Base-by-base conservation (phyloP, 352 stramenopile species). In the Globisporangium canariense region DNA sequence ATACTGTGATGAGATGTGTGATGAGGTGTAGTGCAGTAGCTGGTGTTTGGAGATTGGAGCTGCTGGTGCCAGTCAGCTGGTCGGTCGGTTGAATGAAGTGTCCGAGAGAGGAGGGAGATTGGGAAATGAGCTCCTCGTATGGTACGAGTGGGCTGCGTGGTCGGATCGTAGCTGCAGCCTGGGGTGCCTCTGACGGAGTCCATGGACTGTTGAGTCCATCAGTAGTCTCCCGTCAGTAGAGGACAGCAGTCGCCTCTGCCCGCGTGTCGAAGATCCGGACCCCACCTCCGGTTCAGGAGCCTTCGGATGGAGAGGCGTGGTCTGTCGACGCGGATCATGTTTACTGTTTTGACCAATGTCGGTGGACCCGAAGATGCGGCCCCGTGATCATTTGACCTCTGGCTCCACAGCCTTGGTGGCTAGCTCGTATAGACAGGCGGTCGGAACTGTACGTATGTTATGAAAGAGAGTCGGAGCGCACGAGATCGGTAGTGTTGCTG, bases 391-490 rank as follows among this genome's bases (percentile, higher is more conserved):
- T 7, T 0, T 46, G 40, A 46, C 40, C n/a, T 30, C n/a, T 4
- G 30, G 28, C 41, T 30, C 51, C 51, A 28, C 28, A 57, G 7
- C 28, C 30, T 40, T 22, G 30, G 51, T 41, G 51, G 51, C 51
- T 57, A 1, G 51, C 51, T 57, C 30, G 51, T 57, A 57, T 57
- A 57, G 51, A 57, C 41, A 57, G 51, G 30, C 51, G 28, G 28
- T 14, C 28, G 28, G 51, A 57, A 57, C 51, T 40, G 54, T 4
- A 47, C 16, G 30, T 22, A 36, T 41, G 3, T 40, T 13, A 6
- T 25, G 13, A 22, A 7, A 40, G 14, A 22, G 22, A 20, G 50
- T 3, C 11, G 14, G 22, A 22, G 0, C 10, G 28, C 13, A 40
- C 22, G 10, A 36, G 32, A 9, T 36, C 7, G 2, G 32, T 36